These are phyloP conservation scores for Fomes fomentarius DNA, from an alignment of 1,284 basidiomycete species.

Conservation along the genomic window DNA sequence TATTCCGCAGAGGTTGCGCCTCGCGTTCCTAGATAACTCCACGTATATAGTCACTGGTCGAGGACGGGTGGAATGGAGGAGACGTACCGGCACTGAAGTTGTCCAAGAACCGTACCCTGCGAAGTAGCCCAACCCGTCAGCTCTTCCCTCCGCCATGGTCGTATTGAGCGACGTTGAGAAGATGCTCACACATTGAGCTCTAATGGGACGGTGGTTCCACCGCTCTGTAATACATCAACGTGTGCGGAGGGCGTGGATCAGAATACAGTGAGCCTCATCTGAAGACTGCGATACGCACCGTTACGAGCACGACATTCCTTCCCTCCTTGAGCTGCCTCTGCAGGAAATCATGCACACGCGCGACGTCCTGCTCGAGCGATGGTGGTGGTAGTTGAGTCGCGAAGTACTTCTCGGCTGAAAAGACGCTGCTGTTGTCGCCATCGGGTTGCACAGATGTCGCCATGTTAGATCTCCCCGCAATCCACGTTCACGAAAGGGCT, in stretches of 20 bases:
- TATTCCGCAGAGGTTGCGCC: conserved; percentile 98
- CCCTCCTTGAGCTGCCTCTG: conserved; percentile 62
- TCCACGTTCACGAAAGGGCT: background rate
- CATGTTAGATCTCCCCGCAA: conserved; percentile 3
- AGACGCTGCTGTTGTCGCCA: conserved; percentile 36
- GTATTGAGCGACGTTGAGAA: background rate
- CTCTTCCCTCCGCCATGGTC: conserved; percentile 7
- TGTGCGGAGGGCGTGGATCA: conserved; percentile 6
- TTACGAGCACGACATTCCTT: conserved; percentile 89
- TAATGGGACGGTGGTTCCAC: conserved; percentile 93
- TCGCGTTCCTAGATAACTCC: conserved; percentile 89
- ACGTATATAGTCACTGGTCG: too few species aligned
- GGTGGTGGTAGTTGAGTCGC: conserved; percentile 79
- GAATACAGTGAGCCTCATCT: conserved; percentile 6
- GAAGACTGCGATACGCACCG: conserved; percentile 58
- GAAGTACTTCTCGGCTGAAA: conserved; percentile 89
- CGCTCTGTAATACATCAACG: conserved; percentile 74
- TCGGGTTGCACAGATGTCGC: conserved; percentile 17
- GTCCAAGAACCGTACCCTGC: conserved; percentile 95
- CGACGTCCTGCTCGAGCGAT: conserved; percentile 68
- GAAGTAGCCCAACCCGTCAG: conserved; percentile 28
- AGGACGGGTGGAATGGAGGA: too few species aligned
- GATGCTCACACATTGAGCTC: conserved; percentile 92
- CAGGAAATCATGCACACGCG: conserved; percentile 73
- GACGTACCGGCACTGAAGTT: conserved; percentile 94